A percentile compares a stretch with the other conserved stretches of the same genome.
Evolutionary conservation across 2,329 filamentous ascomycete genomes (phyloP).

Genomic region (Microsporum audouinii): DNA sequence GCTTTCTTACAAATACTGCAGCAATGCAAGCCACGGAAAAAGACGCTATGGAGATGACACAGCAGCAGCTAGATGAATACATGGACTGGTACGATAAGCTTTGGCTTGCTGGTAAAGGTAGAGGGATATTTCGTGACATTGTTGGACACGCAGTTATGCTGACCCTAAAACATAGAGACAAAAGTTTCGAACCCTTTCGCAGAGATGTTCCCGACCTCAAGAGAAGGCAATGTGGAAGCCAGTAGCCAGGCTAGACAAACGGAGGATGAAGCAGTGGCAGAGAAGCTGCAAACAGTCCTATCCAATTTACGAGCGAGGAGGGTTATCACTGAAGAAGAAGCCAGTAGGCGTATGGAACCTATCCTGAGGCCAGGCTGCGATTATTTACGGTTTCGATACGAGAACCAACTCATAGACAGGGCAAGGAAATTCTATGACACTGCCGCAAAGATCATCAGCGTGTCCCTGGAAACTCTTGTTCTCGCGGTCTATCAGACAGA

Average conservation of each 20-base stretch:
- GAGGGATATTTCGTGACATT: not conserved
- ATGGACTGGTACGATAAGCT: slow-evolving; percentile 66
- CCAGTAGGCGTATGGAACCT: slow-evolving; percentile 15
- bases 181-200: slow-evolving; percentile 26
- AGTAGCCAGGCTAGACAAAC: slow-evolving; percentile 5
- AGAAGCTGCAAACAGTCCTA: slow-evolving; percentile 36
- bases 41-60: slow-evolving; percentile 52
- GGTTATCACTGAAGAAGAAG: slow-evolving; percentile 28
- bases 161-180: not conserved
- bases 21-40: slow-evolving; percentile 48
- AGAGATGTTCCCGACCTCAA: slow-evolving; percentile 33
- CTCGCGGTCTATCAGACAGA: slow-evolving; percentile 42
- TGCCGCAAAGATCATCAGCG: slow-evolving; percentile 40
- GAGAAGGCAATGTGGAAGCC: slow-evolving; percentile 13
- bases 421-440: slow-evolving; percentile 42
- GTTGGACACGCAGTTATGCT: not conserved
- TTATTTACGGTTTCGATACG: slow-evolving; percentile 41
- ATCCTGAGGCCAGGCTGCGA: slow-evolving; percentile 38
- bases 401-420: slow-evolving; percentile 36
- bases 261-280: slow-evolving; percentile 21
- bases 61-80: slow-evolving; percentile 58
- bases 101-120: slow-evolving; percentile 37
- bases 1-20: slow-evolving; percentile 34
- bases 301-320: slow-evolving; percentile 29
- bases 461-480: slow-evolving; percentile 41